Base-by-base conservation (phyloP, 768 basidiomycete genomes). In the Boletus vinaceobasis region DNA sequence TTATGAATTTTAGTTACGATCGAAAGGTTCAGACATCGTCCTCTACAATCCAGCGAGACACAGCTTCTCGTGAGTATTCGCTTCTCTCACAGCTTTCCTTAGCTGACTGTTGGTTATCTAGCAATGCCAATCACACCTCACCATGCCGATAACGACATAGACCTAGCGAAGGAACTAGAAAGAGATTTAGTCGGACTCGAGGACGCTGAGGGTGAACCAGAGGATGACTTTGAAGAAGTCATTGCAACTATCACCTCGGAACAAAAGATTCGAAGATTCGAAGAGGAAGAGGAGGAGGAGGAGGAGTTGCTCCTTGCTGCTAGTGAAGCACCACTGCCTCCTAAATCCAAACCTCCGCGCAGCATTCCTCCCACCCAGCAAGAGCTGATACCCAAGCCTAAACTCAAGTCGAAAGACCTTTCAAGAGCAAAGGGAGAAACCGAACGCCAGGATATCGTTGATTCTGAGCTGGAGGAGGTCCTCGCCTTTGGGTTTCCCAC, bases 1-100 rank as follows among this genome's bases (percentile, higher is more conserved):
- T 73, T 53, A 73, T 88, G 31, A 73, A 63, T n/a, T 73, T 90
- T 7, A 77, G 68, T 23, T 81, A 79, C 60, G 80, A 82, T 45
- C 73, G 77, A 42, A 83, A 79, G 61, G 61, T 66, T 50, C 57
- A 68, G 61, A 23, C 71, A 55, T 49, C 66, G 44, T 48, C 61
- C 56, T 69, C 57, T 23, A 37, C 58, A 29, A 42, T 53, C 32
- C 54, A 43, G 38, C 56, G 48, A 15, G 63, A 65, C 29, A 49
- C 46, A 14, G 57, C 56, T 23, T 62, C 67, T 55, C 53, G 63
- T 67, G 67, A 61, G 73, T 48, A 53, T 33, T 37, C 31, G 7
- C 32, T 9, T 21, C 11, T 17, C 13, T 27, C 14, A 1, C 15
- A 19, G 1, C 4, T 13, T 19, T 42, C 19, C 39, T 58, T 53